Conservation (phyloP, 1,284 basidiomycete genomes). For the Ustilago bromivora region DNA sequence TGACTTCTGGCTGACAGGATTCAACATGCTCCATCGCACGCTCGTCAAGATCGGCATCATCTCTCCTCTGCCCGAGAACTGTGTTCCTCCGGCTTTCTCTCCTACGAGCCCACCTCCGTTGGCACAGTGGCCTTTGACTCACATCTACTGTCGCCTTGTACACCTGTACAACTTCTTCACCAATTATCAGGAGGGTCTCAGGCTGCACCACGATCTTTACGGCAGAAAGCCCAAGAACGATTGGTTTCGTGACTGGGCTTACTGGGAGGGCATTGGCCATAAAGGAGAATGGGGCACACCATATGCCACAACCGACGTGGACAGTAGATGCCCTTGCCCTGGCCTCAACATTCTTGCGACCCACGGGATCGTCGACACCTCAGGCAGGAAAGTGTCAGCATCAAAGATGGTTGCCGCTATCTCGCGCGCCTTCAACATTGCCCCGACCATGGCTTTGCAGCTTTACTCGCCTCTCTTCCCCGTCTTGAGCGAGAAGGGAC, state of each 20-base stretch:
- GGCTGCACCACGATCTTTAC: slow-evolving; percentile 39
- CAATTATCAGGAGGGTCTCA: slow-evolving; percentile 22
- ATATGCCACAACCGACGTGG: slow-evolving; percentile 26
- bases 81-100: slow-evolving; percentile 42
- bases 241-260: slow-evolving; percentile 48
- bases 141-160: slow-evolving; percentile 44
- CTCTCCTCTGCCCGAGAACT: slow-evolving; percentile 18
- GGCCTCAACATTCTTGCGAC: slow-evolving; percentile 47
- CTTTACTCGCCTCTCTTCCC: slow-evolving; percentile 47
- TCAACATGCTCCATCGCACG: slow-evolving; percentile 32
- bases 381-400: slow-evolving; percentile 27
- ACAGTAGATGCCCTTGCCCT: slow-evolving; percentile 40
- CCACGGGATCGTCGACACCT: slow-evolving; percentile 33
- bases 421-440: slow-evolving; percentile 45
- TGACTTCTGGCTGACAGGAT: slow-evolving; percentile 31
- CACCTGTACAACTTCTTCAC: slow-evolving; percentile 38
- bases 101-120: slow-evolving; percentile 44
- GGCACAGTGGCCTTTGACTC: slow-evolving; percentile 35
- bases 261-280: slow-evolving; percentile 44
- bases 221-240: slow-evolving; percentile 37
- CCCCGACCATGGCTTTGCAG: slow-evolving; percentile 50
- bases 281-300: slow-evolving; percentile 42
- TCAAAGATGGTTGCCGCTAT: slow-evolving; percentile 40
- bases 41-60: slow-evolving; percentile 38
- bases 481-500: slow-evolving; percentile 25